phyloP scores from a whole-genome alignment of 106 monocot species.

The Allium cepa region DNA sequence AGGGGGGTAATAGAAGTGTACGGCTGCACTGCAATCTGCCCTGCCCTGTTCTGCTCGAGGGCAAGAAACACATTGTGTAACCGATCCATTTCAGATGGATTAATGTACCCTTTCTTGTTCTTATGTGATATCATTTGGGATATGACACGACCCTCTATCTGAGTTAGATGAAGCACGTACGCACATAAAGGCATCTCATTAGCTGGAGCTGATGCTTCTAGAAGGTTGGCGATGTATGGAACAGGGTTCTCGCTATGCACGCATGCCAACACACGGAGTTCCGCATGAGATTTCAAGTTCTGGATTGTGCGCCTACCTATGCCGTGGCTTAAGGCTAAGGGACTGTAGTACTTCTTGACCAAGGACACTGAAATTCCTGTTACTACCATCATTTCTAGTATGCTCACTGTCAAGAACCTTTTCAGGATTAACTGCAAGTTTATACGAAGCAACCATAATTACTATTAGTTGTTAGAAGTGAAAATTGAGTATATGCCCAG shows the following conservation, averaged over 20 bases:
- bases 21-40: slow-evolving; percentile 18
- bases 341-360: slow-evolving; percentile 10
- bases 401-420: not conserved
- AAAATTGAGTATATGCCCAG: not conserved
- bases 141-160: slow-evolving; percentile 23
- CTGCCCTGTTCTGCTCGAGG: slow-evolving; percentile 26
- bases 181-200: slow-evolving; percentile 14
- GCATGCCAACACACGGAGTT: slow-evolving; percentile 31
- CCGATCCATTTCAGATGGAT: slow-evolving; percentile 26
- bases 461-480: not conserved
- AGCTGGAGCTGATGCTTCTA: slow-evolving; percentile 14
- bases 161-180: slow-evolving; percentile 36
- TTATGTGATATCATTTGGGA: slow-evolving; percentile 29
- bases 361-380: slow-evolving; percentile 1
- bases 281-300: slow-evolving; percentile 4
- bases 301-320: slow-evolving; percentile 13
- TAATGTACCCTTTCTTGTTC: slow-evolving; percentile 29
- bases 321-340: not conserved
- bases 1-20: slow-evolving; percentile 29
- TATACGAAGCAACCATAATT: not conserved
- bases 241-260: slow-evolving; percentile 17
- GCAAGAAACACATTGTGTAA: slow-evolving; percentile 29
- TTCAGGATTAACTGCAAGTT: slow-evolving; percentile 13
- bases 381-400: not conserved
- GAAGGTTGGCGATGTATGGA: slow-evolving; percentile 19